phyloP scores from a whole-genome alignment of 176 grass and related monocot genomes.

The Bothriochloa decipiens region DNA sequence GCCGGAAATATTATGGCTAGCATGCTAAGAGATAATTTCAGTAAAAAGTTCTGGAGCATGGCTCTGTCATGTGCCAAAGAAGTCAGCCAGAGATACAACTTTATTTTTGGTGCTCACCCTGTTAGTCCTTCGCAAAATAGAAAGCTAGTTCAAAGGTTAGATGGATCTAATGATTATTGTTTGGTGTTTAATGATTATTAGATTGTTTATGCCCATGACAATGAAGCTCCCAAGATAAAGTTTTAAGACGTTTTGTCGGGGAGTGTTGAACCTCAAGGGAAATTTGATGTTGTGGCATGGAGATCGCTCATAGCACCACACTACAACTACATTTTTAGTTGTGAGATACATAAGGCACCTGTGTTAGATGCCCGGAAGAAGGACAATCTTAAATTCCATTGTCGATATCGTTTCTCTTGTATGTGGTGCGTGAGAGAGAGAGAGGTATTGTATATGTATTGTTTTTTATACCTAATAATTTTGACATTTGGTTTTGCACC shows the following conservation, averaged over 20 bases:
- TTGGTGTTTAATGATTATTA: neutral
- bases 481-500: too few species aligned
- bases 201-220: neutral
- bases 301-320: neutral
- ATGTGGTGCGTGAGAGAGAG: too few species aligned
- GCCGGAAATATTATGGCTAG: accelerated
- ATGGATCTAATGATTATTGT: neutral
- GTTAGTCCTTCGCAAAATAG: neutral
- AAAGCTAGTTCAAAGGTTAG: neutral
- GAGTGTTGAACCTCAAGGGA: neutral
- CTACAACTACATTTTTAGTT: neutral
- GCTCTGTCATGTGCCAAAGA: neutral
- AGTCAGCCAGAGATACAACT: neutral
- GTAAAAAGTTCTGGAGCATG: neutral
- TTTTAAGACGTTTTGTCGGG: neutral
- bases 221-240: neutral
- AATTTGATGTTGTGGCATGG: neutral
- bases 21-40: neutral
- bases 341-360: neutral
- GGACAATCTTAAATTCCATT: too few species aligned
- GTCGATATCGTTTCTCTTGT: too few species aligned
- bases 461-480: too few species aligned
- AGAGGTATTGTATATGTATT: too few species aligned
- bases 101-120: neutral
- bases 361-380: neutral